phyloP scores from a whole-genome alignment of 805 yeast genomes.

The Saccharomycopsis sp. region DNA sequence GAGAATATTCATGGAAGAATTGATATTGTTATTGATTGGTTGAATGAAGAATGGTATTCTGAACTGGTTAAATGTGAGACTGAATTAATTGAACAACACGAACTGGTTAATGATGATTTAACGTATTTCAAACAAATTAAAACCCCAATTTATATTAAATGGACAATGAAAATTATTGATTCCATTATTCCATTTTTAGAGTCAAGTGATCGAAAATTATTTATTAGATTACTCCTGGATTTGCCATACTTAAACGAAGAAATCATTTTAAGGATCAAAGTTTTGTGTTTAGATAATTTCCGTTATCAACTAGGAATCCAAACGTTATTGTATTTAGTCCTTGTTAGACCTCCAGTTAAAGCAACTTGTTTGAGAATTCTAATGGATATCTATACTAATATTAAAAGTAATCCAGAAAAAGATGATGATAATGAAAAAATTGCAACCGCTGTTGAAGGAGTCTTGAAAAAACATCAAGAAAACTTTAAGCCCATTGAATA shows the following conservation, averaged over 20 bases:
- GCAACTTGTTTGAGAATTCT: conserved; percentile 38
- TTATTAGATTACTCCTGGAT: conserved; percentile 78
- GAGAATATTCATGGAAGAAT: conserved; percentile 62
- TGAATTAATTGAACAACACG: conserved; percentile 34
- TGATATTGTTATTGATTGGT: conserved; percentile 79
- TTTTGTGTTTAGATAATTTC: conserved; percentile 78
- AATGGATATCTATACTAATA: conserved; percentile 32
- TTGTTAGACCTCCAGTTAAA: conserved; percentile 85
- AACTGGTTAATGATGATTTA: conserved; percentile 19
- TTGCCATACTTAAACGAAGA: conserved; percentile 62
- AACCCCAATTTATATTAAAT: conserved; percentile 48
- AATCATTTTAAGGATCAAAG: conserved; percentile 54
- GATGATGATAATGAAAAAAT: conserved; percentile 27
- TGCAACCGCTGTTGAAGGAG: conserved; percentile 4
- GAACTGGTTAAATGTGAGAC: conserved; percentile 72
- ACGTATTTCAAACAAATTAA: conserved; percentile 20
- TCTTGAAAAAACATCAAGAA: conserved; percentile 3
- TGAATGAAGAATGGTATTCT: conserved; percentile 88
- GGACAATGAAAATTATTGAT: conserved; percentile 67
- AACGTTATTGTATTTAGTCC: conserved; percentile 69
- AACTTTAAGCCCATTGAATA: background rate
- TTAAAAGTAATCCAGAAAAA: conserved; percentile 35
- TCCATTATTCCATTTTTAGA: conserved; percentile 79
- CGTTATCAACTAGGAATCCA: conserved; percentile 73
- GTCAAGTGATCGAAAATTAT: conserved; percentile 64